Evolutionary conservation across 768 basidiomycete genomes (phyloP).

Genomic region (Lentinus brumalis): DNA sequence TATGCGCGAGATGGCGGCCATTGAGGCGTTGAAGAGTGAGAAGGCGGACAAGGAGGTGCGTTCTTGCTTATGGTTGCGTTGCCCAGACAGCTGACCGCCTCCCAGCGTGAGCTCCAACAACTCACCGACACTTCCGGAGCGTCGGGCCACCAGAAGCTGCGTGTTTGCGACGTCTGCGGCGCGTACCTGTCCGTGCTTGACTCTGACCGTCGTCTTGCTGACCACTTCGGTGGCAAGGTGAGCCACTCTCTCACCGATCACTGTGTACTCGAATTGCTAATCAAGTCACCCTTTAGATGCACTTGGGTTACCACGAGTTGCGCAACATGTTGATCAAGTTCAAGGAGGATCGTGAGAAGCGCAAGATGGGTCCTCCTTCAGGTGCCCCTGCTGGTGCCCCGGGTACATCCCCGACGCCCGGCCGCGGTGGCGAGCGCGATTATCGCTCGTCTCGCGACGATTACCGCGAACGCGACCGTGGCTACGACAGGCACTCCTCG

Average conservation of each 20-base stretch:
- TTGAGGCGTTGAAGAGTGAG: conserved; percentile 95
- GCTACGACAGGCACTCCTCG: conserved; percentile 68
- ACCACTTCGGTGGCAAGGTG: conserved; percentile 99
- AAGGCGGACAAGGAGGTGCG: conserved; percentile 93
- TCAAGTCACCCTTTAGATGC: conserved; percentile 66
- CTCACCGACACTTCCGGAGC: conserved; percentile 98
- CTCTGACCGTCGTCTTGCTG: conserved; percentile 96
- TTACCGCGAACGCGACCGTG: conserved; percentile 60
- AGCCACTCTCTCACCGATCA: conserved; percentile 29
- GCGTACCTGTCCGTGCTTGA: conserved; percentile 98
- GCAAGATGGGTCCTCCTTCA: conserved; percentile 51
- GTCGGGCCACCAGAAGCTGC: conserved; percentile 98
- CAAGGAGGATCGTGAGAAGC: conserved; percentile 86
- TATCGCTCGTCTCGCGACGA: conserved; percentile 65
- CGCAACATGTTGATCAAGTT: conserved; percentile 92
- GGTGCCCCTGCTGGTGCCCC: conserved; percentile 35
- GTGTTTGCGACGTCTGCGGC: conserved; percentile 99
- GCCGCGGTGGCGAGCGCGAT: conserved; percentile 48
- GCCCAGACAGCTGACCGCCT: background rate
- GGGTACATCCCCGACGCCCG: conserved; percentile 33
- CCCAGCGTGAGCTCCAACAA: conserved; percentile 88
- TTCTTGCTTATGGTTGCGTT: conserved; percentile 1
- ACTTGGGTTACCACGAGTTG: conserved; percentile 97
- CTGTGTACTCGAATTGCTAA: background rate
- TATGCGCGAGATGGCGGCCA: conserved; percentile 96